A percentile compares a stretch with the other conserved stretches of the same genome.
Evolutionary conservation across 306 rosid genomes (phyloP).

Genomic region (Medicago arabica): DNA sequence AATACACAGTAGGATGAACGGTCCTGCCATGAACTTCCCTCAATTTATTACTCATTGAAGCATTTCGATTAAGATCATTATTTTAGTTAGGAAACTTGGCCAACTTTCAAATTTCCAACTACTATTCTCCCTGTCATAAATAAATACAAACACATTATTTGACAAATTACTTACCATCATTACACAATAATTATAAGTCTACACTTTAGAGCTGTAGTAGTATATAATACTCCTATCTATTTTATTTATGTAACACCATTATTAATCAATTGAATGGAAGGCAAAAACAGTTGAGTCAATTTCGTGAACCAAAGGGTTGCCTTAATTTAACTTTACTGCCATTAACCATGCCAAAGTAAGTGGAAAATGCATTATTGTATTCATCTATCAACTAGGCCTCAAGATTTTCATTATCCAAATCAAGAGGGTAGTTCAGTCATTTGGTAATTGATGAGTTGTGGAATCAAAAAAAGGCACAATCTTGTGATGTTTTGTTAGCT

Average conservation of each 20-base stretch:
- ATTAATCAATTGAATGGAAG: constrained; percentile 38
- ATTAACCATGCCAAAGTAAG: constrained; percentile 22
- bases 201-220: not conserved
- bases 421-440: constrained; percentile 51
- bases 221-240: not conserved
- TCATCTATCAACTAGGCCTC: constrained; percentile 36
- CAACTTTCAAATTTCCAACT: constrained; percentile 26
- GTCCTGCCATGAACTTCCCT: too few species aligned
- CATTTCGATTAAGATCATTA: not conserved
- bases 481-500: not conserved
- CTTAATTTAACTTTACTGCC: constrained; percentile 33
- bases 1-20: not conserved
- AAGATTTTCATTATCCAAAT: constrained; percentile 38
- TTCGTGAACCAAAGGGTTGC: constrained; percentile 32
- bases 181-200: constrained; percentile 5
- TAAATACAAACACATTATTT: constrained; percentile 23
- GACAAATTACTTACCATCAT: constrained; percentile 12
- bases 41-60: constrained; percentile 9
- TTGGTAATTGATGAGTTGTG: constrained; percentile 33
- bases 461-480: constrained; percentile 43
- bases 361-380: constrained; percentile 10
- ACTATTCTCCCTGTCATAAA: constrained; percentile 9
- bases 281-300: constrained; percentile 32
- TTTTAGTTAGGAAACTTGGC: not conserved
- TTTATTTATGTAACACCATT: constrained; percentile 24